Evolutionary conservation across 2,329 filamentous ascomycete species (phyloP), one percentile per base, ranked within the genome.

Genomic region (Grosmannia penicillata): DNA sequence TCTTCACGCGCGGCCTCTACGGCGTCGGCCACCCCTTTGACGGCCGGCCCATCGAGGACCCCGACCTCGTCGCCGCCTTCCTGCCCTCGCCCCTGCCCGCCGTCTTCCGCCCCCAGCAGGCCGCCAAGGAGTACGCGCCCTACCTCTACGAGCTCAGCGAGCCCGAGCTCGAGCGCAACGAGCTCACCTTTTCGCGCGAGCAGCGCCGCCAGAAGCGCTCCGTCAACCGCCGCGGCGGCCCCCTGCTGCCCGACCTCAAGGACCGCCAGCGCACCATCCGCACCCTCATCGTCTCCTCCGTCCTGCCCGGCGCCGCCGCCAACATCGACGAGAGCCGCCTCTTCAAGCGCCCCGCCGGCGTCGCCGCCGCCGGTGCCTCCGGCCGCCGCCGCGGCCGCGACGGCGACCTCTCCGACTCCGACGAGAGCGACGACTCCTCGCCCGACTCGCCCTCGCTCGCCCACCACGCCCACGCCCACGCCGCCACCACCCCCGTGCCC

Each of bases 91-190:
- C 91, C 1, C 61, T 96, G 28, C 72, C 77, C 18, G 76, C 74
- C 11, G 79, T 93, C 17, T 94, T 96, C 66, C 74, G 91, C 46
- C 86, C 87, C 1, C 82, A 87, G 56, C 85, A 94, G 56, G 78
- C 87, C 45, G 86, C 89, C 34, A 95, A 94, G 57, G 91, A 98
- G 49, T 96, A 82, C 55, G 81, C 83, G 4, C 91, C 91, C 1
- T 93, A 89, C 55, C 67, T 98, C 34, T 96, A 93, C 57, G 91
- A 96, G 57, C 72, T 96, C 49, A 93, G 78, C 50, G 89, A 96
- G 50, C 75, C 78, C 22, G 87, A 95, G 47, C 63, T 96, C 31
- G 87, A 96, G 57, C 75, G 82, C 44, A 89, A 87, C 38, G 91
- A 98, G 56, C 75, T 87, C 23, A 91, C 87, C 28, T 89, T 96